Conservation (phyloP, 179 eudicot species). For the Pouteria campechiana region DNA sequence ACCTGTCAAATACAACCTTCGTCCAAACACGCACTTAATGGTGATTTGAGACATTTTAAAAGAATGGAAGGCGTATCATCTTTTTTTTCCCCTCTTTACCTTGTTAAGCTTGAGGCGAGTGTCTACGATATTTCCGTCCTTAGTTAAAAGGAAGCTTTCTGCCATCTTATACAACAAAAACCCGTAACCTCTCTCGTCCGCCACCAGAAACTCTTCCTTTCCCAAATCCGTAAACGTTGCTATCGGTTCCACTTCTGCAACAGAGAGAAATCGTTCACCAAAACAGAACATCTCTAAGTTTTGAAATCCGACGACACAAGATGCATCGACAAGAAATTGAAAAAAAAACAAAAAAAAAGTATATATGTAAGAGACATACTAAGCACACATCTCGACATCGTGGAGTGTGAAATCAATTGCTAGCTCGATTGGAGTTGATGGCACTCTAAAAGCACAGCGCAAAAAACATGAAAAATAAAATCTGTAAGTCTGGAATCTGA, state of each 20-base stretch:
- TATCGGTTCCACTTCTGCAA: conserved; percentile 86
- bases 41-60: no score
- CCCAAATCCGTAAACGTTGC: conserved; percentile 81
- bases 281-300: no score
- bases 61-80: no score
- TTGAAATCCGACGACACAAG: no score
- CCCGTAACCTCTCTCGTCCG: conserved; percentile 87
- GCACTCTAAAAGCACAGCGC: conserved; percentile 22
- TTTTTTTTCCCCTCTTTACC: conserved; percentile 29
- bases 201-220: conserved; percentile 65
- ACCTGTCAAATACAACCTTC: no score
- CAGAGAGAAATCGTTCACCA: conserved; percentile 6
- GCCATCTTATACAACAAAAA: conserved; percentile 64
- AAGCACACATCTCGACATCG: conserved; percentile 95
- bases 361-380: no score
- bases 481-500: no score
- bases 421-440: conserved; percentile 78
- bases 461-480: conserved; percentile 1
- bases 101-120: conserved; percentile 65
- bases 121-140: conserved; percentile 58
- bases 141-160: conserved; percentile 47
- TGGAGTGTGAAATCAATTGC: conserved; percentile 94
- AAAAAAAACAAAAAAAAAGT: no score
- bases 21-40: no score
- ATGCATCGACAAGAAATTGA: not conserved